Evolutionary conservation across 129 eudicot species (phyloP).

Genomic region (Lonicera japonica): DNA sequence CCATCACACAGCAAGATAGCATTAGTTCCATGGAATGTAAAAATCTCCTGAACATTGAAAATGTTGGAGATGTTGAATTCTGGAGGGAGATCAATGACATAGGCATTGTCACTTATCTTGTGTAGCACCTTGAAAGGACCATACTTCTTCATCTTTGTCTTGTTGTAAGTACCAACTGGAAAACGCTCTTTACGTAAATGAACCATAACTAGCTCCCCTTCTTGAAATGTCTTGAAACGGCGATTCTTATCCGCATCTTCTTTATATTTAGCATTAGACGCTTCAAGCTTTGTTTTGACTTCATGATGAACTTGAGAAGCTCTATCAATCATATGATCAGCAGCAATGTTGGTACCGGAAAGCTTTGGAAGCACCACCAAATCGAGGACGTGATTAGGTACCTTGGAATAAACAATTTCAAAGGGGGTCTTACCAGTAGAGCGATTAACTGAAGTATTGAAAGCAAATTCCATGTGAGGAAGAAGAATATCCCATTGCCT

Average conservation of each 20-base stretch:
- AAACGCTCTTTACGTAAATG: too few relatives aligned
- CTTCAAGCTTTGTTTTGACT: not conserved
- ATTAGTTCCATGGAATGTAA: too few relatives aligned
- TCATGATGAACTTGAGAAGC: not conserved
- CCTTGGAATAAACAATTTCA: not conserved
- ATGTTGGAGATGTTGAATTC: not conserved
- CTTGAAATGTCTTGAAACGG: not conserved
- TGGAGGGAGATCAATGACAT: not conserved
- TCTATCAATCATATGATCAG: not conserved
- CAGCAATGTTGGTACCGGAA: not conserved
- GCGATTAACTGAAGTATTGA: not conserved
- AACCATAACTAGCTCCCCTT: conserved; percentile 7
- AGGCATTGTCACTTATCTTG: conserved; percentile 1
- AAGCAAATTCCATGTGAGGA: conserved; percentile 2
- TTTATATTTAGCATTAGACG: not conserved
- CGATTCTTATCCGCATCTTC: not conserved
- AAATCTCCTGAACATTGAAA: too few relatives aligned
- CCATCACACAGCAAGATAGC: not conserved
- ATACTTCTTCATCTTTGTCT: not conserved
- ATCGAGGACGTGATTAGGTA: conserved; percentile 2
- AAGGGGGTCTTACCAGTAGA: conserved; percentile 1
- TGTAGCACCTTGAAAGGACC: not conserved
- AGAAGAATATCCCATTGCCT: not conserved
- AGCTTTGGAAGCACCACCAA: not conserved
- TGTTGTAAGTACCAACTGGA: not conserved